Conservation (phyloP, 352 stramenopile genomes). For the Globisporangium mamillatum region DNA sequence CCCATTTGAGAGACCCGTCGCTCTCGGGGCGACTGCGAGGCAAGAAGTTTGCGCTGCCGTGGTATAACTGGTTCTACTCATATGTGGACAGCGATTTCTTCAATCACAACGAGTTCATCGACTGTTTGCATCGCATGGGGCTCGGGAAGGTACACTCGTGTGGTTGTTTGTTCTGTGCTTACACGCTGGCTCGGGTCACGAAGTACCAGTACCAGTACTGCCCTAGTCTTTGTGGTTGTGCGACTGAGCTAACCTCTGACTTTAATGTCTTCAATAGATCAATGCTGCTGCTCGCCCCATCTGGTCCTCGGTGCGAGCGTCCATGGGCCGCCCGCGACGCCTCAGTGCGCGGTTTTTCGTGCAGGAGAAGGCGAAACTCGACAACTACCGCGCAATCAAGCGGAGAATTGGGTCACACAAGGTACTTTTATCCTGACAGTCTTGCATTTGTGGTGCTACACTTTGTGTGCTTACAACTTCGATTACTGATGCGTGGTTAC, state of each 20-base stretch:
- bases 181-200: no score
- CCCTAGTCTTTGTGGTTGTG: background rate
- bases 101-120: conserved; percentile 71
- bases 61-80: conserved; percentile 71
- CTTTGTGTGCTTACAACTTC: background rate
- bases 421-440: conserved; percentile 4
- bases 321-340: conserved; percentile 68
- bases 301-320: conserved; percentile 72
- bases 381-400: conserved; percentile 52
- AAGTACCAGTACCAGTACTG: no score
- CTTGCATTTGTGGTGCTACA: background rate
- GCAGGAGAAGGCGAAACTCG: conserved; percentile 66
- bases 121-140: conserved; percentile 64
- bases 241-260: background rate
- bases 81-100: conserved; percentile 70
- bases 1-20: background rate
- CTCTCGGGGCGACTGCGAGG: background rate
- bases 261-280: conserved; percentile 29
- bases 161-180: background rate
- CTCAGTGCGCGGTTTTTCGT: conserved; percentile 65
- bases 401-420: conserved; percentile 16
- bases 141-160: conserved; percentile 45
- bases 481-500: background rate
- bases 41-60: conserved; percentile 52
- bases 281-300: conserved; percentile 49